Percentiles rank a stretch among this genome's conserved stretches.
phyloP scores from a whole-genome alignment of 257 asterid species.

The Jaltomata sinuosa region DNA sequence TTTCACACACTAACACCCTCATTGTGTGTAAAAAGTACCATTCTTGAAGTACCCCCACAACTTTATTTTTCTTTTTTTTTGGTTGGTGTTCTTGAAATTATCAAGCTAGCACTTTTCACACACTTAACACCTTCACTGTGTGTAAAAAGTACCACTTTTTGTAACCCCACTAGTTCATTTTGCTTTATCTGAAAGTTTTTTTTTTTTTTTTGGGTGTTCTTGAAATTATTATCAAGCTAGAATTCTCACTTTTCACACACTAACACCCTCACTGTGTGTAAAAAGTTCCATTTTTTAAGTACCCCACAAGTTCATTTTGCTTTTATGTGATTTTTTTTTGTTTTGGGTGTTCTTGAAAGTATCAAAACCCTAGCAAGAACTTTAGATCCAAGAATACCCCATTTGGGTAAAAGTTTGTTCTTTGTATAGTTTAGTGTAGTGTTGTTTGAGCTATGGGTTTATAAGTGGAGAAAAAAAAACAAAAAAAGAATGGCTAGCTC shows the following conservation, averaged over 20 bases:
- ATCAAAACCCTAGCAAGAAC: constrained; percentile 27
- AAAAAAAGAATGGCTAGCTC: constrained; percentile 62
- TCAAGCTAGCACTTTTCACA: no score
- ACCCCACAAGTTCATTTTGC: neutral
- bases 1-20: no score
- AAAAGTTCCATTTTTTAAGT: neutral
- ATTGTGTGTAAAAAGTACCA: no score
- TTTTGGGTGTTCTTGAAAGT: neutral
- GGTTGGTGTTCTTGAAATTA: no score
- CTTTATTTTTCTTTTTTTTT: no score
- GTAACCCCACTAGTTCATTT: no score
- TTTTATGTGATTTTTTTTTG: neutral
- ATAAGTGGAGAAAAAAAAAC: neutral
- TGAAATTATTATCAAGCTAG: no score
- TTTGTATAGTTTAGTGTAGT: neutral
- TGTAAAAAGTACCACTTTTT: no score
- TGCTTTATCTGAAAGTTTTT: no score
- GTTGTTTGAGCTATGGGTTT: constrained; percentile 14
- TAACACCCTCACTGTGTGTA: constrained; percentile 6
- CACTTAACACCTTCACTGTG: no score
- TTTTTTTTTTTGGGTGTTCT: no score
- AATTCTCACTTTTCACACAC: neutral
- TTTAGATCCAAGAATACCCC: constrained; percentile 30
- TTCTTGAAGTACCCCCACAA: no score
- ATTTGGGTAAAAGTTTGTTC: neutral